Base-by-base conservation (phyloP, 768 basidiomycete species). In the Boletus insuetus region DNA sequence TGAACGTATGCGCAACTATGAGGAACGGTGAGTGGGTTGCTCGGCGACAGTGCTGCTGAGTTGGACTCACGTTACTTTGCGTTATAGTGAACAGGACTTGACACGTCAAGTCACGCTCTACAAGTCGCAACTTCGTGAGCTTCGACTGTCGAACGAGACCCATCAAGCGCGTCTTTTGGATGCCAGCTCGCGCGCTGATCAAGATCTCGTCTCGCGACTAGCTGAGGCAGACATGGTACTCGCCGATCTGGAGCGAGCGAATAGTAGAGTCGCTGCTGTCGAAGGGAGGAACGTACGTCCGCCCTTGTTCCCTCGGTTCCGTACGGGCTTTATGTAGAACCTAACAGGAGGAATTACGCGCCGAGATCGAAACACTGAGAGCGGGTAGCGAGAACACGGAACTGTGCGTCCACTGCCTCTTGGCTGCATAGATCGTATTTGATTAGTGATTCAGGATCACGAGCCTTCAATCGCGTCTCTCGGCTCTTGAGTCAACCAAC, bases 141-240 rank as follows among this genome's bases (percentile, higher is more conserved):
- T 98, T 38, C 89, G 94, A 48, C 81, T 84, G 42, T 95, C 92
- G 1, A 92, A 95, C 68, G 97, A 98, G 65, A 87, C 86, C 16
- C 94, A 87, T 45, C 93, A 98, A 65, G 94, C 96, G 6, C 92
- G 89, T 67, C 82, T 99, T 13, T 75, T 98, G 49, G 89, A 98
- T 63, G 94, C 93, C 49, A 90, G 85, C 57, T 89, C 94, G 67
- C 83, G 92, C 34, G 93, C 97, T 77, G 95, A 98, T 69, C 92
- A 97, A 66, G 96, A 98, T 68, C 88, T 91, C 11, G 80, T 94
- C 6, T 83, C 93, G 2, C 90, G 94, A 60, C 81, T 98, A 20
- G 88, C 91, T 0, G 96, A 99, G 68, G 81, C 96, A 53, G 97
- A 99, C 66, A 90, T 98, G 85, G 84, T 98, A 62, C 88, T 91